Base-by-base conservation (phyloP, 495 filamentous ascomycete genomes). In the Penicillium lagena region DNA sequence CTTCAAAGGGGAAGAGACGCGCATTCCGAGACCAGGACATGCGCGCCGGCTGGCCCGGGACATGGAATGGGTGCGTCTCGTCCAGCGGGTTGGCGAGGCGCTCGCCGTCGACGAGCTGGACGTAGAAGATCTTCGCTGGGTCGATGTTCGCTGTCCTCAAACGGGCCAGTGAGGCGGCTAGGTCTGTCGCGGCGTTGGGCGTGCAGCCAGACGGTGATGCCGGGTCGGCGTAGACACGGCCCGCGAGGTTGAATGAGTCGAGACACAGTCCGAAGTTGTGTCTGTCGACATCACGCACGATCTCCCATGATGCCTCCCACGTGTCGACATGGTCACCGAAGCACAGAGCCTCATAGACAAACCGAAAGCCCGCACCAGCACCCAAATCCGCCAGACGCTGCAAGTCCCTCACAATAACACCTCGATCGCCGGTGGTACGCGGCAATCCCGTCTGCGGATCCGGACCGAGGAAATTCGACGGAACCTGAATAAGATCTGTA, bases 21-120 rank as follows among this genome's bases (percentile, higher is more conserved):
- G 82, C 84, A 54, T 90, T 91, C 9, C 87, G 71, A 17, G 80
- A 84, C 88, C 88, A 94, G 57, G 75, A 85, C 88, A 91, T 90
- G 13, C 84, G 67, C 3, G 72, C 59, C 39, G 79, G 80, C 61
- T 90, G 84, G 7, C 69, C 76, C 0, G 71, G 49, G 7, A 80
- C 67, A 58, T 85, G 75, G 62, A 80, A 89, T 11, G 73, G 66
- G 55, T 90, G 87, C 7, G 69, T 73, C 30, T 73, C 66, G 4
- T 79, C 63, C 4, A 91, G 64, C 7, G 85, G 85, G 13, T 68
- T 53, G 2, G 48, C 43, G 2, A 89, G 68, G 17, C 77, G 69
- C 59, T 87, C 85, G 11, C 81, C 88, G 49, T 94, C 86, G 9
- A 86, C 85, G 29, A 90, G 72, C 65, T 94, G 87, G 7, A 91